These are phyloP conservation scores for Steccherinum ochraceum DNA, from an alignment of 768 basidiomycete genomes.

Conservation along the genomic window DNA sequence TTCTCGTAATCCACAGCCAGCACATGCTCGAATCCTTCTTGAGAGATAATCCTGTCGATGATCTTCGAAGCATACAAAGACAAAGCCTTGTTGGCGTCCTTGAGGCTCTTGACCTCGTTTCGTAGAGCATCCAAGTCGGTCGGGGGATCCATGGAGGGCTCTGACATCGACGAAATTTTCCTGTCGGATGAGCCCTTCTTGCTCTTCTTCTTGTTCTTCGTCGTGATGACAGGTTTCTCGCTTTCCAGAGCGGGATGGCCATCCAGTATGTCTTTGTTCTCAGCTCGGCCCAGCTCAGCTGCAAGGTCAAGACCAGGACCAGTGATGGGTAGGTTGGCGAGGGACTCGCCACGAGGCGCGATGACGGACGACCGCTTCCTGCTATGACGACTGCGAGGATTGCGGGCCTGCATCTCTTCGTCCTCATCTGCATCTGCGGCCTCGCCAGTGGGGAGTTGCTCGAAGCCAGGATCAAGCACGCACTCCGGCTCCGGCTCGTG, in stretches of 20 bases:
- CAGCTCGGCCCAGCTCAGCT: slow-evolving; percentile 86
- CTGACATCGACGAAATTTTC: slow-evolving; percentile 26
- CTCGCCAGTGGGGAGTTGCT: slow-evolving; percentile 21
- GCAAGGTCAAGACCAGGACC: slow-evolving; percentile 88
- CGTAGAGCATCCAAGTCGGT: slow-evolving; percentile 52
- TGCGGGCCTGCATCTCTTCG: neutral
- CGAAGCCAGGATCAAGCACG: slow-evolving; percentile 36
- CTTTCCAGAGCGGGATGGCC: slow-evolving; percentile 46
- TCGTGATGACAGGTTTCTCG: slow-evolving; percentile 37
- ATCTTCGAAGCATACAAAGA: slow-evolving; percentile 97
- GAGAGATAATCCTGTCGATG: slow-evolving; percentile 92
- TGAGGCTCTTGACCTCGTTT: slow-evolving; percentile 84
- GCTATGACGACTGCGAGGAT: slow-evolving; percentile 36
- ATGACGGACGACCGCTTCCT: slow-evolving; percentile 35
- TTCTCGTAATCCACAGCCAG: slow-evolving; percentile 88
- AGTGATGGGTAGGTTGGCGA: slow-evolving; percentile 81
- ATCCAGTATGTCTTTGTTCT: slow-evolving; percentile 76
- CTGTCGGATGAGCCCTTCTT: slow-evolving; percentile 23
- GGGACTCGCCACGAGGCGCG: slow-evolving; percentile 63
- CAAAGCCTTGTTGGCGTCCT: slow-evolving; percentile 93
- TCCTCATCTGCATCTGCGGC: slow-evolving; percentile 12
- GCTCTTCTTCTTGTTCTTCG: slow-evolving; percentile 37
- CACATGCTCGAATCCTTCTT: slow-evolving; percentile 96
- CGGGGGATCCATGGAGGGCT: slow-evolving; percentile 37
- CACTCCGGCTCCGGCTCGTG: slow-evolving; percentile 22